Base-by-base conservation (phyloP, 2,329 filamentous ascomycete species). In the Arachnopeziza araneosa region DNA sequence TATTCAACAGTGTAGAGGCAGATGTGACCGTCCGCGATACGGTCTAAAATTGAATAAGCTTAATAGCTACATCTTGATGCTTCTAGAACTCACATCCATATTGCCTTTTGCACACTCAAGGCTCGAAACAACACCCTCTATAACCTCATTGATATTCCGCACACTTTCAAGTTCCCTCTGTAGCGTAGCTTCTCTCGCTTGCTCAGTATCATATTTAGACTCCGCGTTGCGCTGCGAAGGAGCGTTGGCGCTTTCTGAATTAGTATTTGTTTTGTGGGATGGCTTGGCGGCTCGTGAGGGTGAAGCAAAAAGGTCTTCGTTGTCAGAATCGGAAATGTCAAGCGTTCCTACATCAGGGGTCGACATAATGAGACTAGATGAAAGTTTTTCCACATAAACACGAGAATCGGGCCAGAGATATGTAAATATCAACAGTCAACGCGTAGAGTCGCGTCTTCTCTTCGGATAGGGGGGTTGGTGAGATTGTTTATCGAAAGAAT, bases 1-100 rank as follows among this genome's bases (percentile, higher is more conserved):
- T 96, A 69, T 96, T 92, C 32, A 99, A 85, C 17, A 99, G 83
- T 1, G 89, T 90, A 17, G 93, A 96, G 2, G 95, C 92, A 58
- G 93, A 93, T 66, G 83, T 83, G 50, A 98, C 92, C 2, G 95
- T 97, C 63, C 83, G 83, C 57, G 89, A 89, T 44, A 98, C 93
- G 24, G 89, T 96, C 89, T 90, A 54, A 53, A 61, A 24, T 22
- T 52, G 9, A 61, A 54, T 44, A 26, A 53, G 19, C 17, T 22
- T 51, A 48, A 36, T 17, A 52, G 24, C 49, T 10, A 52, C 50
- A 3, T 24, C 32, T 57, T 30, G 10, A 51, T 36, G 55, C 22
- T 50, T 21, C 19, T 56, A 59, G 58, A 30, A 44, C 80, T 59
- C 77, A 90, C 88, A 69, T 85, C 80, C 90, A 95, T 95, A 74